These are phyloP conservation scores for Gaeumannomyces sp. DNA, from an alignment of 2,329 filamentous ascomycete genomes.

Conservation along the genomic window DNA sequence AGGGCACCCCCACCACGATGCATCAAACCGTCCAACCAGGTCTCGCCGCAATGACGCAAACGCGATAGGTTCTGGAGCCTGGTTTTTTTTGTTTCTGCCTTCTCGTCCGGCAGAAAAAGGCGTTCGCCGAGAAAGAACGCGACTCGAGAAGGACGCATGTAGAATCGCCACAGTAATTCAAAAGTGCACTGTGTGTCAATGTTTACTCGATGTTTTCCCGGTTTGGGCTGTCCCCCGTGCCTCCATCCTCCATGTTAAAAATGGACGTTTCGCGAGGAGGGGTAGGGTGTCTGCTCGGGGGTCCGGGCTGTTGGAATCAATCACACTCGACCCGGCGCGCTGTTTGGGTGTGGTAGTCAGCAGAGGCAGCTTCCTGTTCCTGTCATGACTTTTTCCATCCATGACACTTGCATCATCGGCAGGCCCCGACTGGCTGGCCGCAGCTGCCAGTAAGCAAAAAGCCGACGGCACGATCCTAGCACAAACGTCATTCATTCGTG, in stretches of 20 bases:
- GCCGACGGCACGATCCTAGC: background rate
- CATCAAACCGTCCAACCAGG: background rate
- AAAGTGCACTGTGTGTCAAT: no score
- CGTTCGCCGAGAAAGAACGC: no score
- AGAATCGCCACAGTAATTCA: no score
- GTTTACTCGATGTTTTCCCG: no score
- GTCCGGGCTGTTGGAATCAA: no score
- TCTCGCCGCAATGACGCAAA: background rate
- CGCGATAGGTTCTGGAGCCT: background rate
- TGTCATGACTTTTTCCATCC: background rate
- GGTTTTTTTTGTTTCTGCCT: background rate
- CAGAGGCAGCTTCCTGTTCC: background rate
- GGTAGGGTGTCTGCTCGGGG: no score
- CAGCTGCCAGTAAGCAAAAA: background rate
- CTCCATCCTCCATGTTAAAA: no score
- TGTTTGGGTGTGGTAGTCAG: background rate
- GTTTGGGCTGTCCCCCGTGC: no score
- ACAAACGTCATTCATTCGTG: background rate
- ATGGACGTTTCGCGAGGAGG: no score
- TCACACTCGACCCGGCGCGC: background rate
- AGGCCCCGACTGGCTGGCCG: no score
- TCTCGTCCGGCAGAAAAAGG: background rate
- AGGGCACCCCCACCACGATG: background rate
- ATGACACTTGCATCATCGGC: background rate
- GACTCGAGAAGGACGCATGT: no score